phyloP scores from a whole-genome alignment of 371 early-diverging fungal species.

The Phascolomyces articulosus region DNA sequence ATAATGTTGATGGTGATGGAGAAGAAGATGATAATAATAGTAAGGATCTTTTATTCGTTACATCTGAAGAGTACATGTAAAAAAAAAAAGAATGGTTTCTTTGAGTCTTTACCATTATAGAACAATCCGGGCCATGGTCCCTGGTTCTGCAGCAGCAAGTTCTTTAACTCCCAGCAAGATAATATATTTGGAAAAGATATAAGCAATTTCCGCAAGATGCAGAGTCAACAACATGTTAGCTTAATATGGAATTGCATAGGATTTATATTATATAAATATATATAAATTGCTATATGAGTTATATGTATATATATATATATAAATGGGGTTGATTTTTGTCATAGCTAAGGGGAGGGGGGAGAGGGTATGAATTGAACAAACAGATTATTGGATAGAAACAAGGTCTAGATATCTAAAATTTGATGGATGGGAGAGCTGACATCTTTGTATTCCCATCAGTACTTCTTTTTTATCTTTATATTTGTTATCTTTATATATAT shows the following conservation, averaged over 20 bases:
- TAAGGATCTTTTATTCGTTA: too few species aligned
- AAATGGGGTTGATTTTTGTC: background rate
- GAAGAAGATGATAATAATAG: too few species aligned
- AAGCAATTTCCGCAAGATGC: background rate
- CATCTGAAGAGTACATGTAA: background rate
- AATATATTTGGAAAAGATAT: background rate
- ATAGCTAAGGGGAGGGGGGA: background rate
- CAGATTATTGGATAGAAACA: background rate
- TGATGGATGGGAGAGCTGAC: background rate
- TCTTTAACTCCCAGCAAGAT: background rate
- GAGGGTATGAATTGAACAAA: background rate
- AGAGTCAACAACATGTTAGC: background rate
- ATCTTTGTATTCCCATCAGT: background rate
- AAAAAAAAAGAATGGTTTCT: too few species aligned
- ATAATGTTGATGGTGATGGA: too few species aligned
- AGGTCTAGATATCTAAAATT: background rate
- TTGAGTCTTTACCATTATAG: background rate
- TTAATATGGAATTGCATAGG: background rate
- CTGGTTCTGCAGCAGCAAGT: background rate
- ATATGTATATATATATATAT: too few species aligned
- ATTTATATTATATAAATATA: background rate
- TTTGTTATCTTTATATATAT: too few species aligned
- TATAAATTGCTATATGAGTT: too few species aligned
- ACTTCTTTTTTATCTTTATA: background rate
- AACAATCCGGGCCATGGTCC: slow-evolving; percentile 2